phyloP scores from a whole-genome alignment of 768 basidiomycete species.

The Rhodocollybia butyracea region DNA sequence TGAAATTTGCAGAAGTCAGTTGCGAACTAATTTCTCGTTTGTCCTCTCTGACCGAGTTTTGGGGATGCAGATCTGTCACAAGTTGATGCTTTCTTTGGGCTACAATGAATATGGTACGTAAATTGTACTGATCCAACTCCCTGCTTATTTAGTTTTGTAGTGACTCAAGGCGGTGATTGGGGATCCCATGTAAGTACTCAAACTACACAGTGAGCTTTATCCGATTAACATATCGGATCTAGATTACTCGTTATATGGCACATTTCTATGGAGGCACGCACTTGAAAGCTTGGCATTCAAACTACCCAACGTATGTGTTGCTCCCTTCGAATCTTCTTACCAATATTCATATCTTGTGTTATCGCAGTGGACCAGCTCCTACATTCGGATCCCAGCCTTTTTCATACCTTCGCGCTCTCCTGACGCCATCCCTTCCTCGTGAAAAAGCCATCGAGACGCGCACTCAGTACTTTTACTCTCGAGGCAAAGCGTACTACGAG shows the following conservation, averaged over 20 bases:
- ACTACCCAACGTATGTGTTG: conserved; percentile 21
- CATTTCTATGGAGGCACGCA: conserved; percentile 19
- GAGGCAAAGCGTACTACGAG: conserved; percentile 21
- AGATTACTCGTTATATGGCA: conserved; percentile 24
- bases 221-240: background rate
- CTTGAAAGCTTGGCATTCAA: conserved; percentile 30
- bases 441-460: conserved; percentile 3
- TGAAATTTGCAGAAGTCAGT: conserved; percentile 35
- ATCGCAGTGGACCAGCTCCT: background rate
- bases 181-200: conserved; percentile 16
- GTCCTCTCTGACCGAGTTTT: background rate
- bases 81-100: conserved; percentile 31
- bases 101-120: conserved; percentile 29
- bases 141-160: conserved; percentile 8
- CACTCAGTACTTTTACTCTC: background rate
- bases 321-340: background rate
- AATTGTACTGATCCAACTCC: background rate
- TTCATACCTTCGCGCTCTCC: conserved; percentile 18
- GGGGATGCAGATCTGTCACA: conserved; percentile 18
- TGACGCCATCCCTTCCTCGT: background rate
- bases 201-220: background rate
- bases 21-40: background rate
- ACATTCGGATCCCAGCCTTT: conserved; percentile 21
- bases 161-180: conserved; percentile 36
- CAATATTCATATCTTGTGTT: background rate